Percentiles rank a stretch among this genome's conserved stretches.
phyloP scores from a whole-genome alignment of 768 basidiomycete species.

The Russula earlei region DNA sequence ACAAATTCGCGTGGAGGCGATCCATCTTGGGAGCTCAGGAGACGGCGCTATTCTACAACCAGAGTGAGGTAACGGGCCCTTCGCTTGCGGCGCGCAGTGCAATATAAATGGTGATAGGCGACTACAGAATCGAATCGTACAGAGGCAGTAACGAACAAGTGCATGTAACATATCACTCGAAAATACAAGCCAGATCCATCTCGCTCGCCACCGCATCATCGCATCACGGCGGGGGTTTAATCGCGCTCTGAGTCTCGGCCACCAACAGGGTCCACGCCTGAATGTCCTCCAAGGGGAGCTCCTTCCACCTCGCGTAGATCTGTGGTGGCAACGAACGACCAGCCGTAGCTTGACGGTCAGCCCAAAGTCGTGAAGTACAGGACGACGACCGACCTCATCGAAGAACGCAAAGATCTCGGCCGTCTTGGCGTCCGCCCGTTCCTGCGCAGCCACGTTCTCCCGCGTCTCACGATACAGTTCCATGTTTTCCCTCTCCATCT shows the following conservation, averaged over 20 bases:
- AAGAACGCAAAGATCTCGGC: constrained; percentile 42
- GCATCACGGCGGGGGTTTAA: constrained; percentile 4
- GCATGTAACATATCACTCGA: no score
- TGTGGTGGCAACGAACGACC: constrained; percentile 21
- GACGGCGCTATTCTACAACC: not conserved
- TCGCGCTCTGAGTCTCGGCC: constrained; percentile 28
- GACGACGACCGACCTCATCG: constrained; percentile 36
- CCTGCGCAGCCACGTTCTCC: constrained; percentile 36
- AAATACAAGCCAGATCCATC: no score
- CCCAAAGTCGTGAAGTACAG: no score
- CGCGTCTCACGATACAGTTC: constrained; percentile 40
- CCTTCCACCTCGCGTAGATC: constrained; percentile 43
- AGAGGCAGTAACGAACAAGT: no score
- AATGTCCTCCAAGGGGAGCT: constrained; percentile 57
- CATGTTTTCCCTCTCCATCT: constrained; percentile 49
- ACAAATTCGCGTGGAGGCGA: not conserved
- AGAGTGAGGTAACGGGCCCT: not conserved
- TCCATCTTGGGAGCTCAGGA: not conserved
- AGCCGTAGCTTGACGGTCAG: not conserved
- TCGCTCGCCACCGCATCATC: not conserved
- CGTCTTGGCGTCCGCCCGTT: constrained; percentile 38
- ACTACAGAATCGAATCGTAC: no score
- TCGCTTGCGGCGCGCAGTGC: no score
- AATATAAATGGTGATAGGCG: no score
- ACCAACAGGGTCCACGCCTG: constrained; percentile 32